A percentile compares a stretch with the other conserved stretches of the same genome.
Evolutionary conservation across 768 basidiomycete genomes (phyloP).

Genomic region (Mycena rosella): DNA sequence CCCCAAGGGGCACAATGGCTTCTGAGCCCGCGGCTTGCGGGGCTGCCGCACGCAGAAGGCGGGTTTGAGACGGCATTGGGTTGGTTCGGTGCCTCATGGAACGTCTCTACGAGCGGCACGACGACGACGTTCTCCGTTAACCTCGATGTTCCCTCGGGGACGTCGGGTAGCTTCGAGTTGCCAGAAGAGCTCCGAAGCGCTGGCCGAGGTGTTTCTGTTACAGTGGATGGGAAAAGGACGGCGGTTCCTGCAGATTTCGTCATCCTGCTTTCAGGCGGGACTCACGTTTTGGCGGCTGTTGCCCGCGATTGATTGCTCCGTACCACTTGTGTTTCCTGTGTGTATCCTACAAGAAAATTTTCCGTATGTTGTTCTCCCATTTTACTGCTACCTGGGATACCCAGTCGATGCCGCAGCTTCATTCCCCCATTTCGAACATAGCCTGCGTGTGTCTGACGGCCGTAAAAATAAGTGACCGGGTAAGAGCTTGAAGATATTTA

Average conservation of each 20-base stretch:
- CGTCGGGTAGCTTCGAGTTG: slow-evolving; percentile 46
- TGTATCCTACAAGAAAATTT: too few relatives aligned
- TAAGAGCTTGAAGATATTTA: too few relatives aligned
- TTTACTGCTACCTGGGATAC: too few relatives aligned
- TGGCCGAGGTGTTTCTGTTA: slow-evolving; percentile 16
- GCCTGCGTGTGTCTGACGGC: too few relatives aligned
- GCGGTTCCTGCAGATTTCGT: not conserved
- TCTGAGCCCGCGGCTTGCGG: slow-evolving; percentile 59
- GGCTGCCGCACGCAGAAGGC: slow-evolving; percentile 58
- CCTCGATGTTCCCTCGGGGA: slow-evolving; percentile 47
- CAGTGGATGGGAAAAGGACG: slow-evolving; percentile 35
- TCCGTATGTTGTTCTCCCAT: too few relatives aligned
- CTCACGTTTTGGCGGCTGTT: slow-evolving; percentile 6
- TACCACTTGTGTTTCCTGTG: too few relatives aligned
- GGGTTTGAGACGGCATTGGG: slow-evolving; percentile 68
- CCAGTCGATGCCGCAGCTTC: too few relatives aligned
- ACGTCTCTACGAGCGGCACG: slow-evolving; percentile 27
- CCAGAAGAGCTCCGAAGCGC: slow-evolving; percentile 36
- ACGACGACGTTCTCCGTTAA: slow-evolving; percentile 37
- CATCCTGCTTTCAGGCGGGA: slow-evolving; percentile 12
- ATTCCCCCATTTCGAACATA: too few relatives aligned
- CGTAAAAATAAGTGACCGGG: too few relatives aligned
- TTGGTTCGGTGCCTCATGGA: slow-evolving; percentile 64
- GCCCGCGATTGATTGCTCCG: slow-evolving; percentile 17
- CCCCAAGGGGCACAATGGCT: slow-evolving; percentile 63